Evolutionary conservation across 805 yeast species (phyloP).

Genomic region (Torulaspora franciscae): DNA sequence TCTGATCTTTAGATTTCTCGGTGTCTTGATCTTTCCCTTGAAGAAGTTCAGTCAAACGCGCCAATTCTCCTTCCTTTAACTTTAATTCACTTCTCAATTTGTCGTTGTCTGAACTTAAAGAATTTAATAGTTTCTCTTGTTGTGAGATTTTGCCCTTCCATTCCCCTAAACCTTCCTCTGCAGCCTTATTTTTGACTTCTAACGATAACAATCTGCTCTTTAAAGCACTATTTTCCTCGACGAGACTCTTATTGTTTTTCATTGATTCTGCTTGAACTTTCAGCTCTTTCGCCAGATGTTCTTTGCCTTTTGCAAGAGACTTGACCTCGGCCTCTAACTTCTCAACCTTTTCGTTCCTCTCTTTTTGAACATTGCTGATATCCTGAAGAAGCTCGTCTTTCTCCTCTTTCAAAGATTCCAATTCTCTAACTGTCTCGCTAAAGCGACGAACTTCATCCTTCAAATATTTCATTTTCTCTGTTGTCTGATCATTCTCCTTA

Average conservation of each 20-base stretch:
- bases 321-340: conserved; percentile 6
- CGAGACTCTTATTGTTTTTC: not conserved
- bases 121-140: too few relatives aligned
- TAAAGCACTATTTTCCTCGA: conserved; percentile 2
- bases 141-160: not conserved
- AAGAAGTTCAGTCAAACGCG: not conserved
- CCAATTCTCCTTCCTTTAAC: not conserved
- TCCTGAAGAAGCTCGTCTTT: conserved; percentile 1
- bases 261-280: conserved; percentile 7
- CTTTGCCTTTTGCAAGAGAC: not conserved
- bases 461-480: not conserved
- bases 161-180: not conserved
- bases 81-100: too few relatives aligned
- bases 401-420: conserved; percentile 5
- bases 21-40: conserved; percentile 3
- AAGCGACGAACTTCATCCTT: not conserved
- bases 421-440: not conserved
- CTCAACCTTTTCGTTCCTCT: conserved; percentile 1
- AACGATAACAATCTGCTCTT: not conserved
- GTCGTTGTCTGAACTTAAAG: too few relatives aligned
- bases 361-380: conserved; percentile 5
- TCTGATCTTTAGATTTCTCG: conserved; percentile 5
- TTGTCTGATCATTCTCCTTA: not conserved
- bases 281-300: conserved; percentile 4
- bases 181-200: not conserved